phyloP scores from a whole-genome alignment of 2,329 filamentous ascomycete genomes.

The Claviceps sp. region DNA sequence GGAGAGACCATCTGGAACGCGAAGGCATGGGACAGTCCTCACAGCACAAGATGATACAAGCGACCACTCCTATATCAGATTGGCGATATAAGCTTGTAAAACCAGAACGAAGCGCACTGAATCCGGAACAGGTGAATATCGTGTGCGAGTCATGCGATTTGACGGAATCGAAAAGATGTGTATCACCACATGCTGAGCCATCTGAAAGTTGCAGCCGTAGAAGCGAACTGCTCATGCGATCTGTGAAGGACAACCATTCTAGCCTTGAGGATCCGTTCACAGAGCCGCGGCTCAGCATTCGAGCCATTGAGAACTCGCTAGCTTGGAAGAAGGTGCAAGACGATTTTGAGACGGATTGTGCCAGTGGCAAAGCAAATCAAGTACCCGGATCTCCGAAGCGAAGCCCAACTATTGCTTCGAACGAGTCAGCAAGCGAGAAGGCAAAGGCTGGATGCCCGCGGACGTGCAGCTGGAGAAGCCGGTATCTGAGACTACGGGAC shows the following conservation, averaged over 20 bases:
- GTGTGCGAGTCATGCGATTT: conserved; percentile 9
- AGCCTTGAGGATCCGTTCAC: conserved; percentile 3
- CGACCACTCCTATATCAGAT: conserved; percentile 4
- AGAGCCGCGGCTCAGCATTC: conserved; percentile 13
- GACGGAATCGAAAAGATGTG: neutral
- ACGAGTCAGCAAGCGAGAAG: neutral
- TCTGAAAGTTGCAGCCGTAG: conserved; percentile 3
- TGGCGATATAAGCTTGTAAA: conserved; percentile 7
- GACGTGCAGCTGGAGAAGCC: conserved; percentile 28
- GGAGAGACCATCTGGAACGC: neutral
- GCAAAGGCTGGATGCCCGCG: conserved; percentile 13
- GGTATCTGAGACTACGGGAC: conserved; percentile 25
- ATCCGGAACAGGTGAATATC: neutral
- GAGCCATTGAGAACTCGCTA: conserved; percentile 16
- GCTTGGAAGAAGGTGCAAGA: conserved; percentile 12
- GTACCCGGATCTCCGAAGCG: neutral
- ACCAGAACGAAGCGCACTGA: neutral
- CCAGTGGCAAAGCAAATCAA: neutral
- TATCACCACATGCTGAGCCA: neutral
- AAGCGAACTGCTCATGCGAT: neutral
- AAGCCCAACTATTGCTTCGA: neutral
- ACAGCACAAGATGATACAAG: neutral
- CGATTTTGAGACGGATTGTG: conserved; percentile 5
- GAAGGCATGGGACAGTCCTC: neutral
- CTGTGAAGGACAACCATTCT: neutral